A percentile compares a stretch with the other conserved stretches of the same genome.
Evolutionary conservation across 148 eudicot genomes (phyloP).

Genomic region (Rheum nobile): DNA sequence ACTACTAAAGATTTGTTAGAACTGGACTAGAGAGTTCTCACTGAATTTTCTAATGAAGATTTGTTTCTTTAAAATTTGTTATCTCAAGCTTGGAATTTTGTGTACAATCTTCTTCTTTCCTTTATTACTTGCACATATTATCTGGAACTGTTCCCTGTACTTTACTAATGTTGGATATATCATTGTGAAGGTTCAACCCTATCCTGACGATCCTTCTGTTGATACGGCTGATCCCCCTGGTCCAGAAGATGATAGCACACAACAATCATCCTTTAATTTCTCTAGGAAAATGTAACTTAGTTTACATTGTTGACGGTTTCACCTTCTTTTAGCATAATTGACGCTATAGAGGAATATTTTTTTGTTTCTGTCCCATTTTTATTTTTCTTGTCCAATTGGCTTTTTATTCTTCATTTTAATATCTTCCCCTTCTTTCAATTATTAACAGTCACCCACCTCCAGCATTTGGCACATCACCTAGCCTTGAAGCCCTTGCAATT

Average conservation of each 20-base stretch:
- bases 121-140: background rate
- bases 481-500: conserved; percentile 90
- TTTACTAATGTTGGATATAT: background rate
- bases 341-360: background rate
- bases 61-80: no score
- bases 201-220: conserved; percentile 34
- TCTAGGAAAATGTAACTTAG: conserved; percentile 40
- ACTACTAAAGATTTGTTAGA: background rate
- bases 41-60: background rate
- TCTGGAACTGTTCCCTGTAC: background rate
- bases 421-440: conserved; percentile 4
- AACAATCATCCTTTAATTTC: conserved; percentile 17
- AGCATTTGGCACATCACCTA: conserved; percentile 93
- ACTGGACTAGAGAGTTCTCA: background rate
- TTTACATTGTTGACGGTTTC: background rate
- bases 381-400: background rate
- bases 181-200: conserved; percentile 52
- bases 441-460: conserved; percentile 78
- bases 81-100: background rate
- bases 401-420: conserved; percentile 12
- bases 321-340: background rate
- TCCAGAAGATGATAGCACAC: conserved; percentile 26
- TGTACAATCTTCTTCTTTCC: background rate
- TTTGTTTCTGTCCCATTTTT: background rate
- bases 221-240: conserved; percentile 28